Conservation (phyloP, 192 early-diverging fungal species). For the Neocallimastix lanati region DNA sequence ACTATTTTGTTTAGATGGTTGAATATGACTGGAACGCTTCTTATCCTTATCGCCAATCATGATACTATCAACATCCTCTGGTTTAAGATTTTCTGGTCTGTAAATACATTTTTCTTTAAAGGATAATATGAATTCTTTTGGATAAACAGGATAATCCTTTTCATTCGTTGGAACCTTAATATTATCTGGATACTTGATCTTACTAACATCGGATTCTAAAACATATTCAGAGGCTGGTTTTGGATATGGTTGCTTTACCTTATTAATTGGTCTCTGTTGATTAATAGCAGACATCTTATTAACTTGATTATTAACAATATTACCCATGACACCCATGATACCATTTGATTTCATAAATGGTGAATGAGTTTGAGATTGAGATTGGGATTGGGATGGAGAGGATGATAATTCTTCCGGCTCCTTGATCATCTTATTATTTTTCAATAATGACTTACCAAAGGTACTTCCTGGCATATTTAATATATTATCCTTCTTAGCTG, state of each 20-base stretch:
- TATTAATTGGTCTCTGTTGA: neutral
- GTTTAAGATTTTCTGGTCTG: neutral
- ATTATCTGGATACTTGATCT: neutral
- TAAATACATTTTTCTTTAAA: neutral
- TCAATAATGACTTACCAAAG: neutral
- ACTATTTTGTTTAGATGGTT: neutral
- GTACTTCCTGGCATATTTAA: neutral
- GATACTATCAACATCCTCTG: neutral
- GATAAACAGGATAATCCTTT: neutral
- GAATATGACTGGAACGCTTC: neutral
- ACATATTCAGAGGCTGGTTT: neutral
- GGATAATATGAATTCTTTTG: neutral
- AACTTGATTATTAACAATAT: neutral
- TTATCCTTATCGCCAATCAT: neutral
- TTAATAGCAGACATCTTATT: neutral
- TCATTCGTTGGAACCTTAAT: neutral
- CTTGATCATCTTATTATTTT: neutral
- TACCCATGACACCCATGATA: neutral
- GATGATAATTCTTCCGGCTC: neutral
- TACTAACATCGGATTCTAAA: neutral
- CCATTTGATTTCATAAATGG: neutral
- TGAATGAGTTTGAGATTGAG: no score
- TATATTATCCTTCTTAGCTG: neutral
- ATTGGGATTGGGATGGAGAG: no score
- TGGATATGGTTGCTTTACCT: neutral